Conservation (phyloP, 2,329 filamentous ascomycete genomes). For the Aspergillus calidoustus region DNA sequence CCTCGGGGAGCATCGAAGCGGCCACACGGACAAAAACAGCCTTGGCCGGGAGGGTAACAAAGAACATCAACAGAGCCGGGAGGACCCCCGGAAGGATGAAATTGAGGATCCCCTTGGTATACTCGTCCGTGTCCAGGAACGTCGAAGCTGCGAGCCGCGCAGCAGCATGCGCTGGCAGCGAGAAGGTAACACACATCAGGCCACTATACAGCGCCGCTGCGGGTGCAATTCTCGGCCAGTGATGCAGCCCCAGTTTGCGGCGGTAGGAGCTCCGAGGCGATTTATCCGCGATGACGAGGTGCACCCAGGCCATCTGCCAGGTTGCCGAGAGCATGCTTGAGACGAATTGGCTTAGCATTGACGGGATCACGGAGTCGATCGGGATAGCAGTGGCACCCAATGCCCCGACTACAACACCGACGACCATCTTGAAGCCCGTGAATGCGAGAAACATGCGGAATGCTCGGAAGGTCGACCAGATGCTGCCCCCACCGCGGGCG, state of each 20-base stretch:
- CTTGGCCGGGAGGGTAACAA: conserved; percentile 65
- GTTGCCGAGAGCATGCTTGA: conserved; percentile 67
- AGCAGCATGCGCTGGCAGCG: not conserved
- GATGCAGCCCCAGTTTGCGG: conserved; percentile 61
- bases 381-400: not conserved
- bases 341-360: conserved; percentile 44
- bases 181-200: not conserved
- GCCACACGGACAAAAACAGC: conserved; percentile 82
- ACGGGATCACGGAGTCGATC: not conserved
- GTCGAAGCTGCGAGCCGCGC: not conserved
- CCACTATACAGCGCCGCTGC: not conserved
- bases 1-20: conserved; percentile 80
- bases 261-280: conserved; percentile 67
- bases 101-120: not conserved
- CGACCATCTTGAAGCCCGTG: not conserved
- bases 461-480: not conserved
- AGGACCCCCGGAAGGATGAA: not conserved
- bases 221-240: not conserved
- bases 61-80: not conserved
- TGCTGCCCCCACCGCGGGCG: too few relatives aligned
- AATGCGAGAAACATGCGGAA: not conserved
- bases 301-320: conserved; percentile 78
- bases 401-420: not conserved
- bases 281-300: conserved; percentile 77
- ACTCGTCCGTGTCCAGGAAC: not conserved